phyloP scores from a whole-genome alignment of 495 filamentous ascomycete genomes.

The Penicillium ochrochloron region DNA sequence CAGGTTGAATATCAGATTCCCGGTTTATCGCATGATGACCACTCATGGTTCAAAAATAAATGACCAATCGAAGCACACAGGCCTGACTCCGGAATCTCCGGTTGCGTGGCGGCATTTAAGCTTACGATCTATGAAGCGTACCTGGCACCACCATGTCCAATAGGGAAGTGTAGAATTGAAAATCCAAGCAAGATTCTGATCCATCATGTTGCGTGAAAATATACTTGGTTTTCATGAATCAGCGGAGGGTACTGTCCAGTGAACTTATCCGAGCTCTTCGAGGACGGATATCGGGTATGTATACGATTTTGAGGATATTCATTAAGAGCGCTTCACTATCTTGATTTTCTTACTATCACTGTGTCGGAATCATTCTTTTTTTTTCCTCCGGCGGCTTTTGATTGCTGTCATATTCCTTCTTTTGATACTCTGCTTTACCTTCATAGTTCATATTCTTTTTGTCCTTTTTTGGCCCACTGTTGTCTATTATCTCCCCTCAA shows the following conservation, averaged over 20 bases:
- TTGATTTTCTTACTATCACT: not conserved
- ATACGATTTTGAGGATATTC: not conserved
- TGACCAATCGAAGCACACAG: not conserved
- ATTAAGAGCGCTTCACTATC: not conserved
- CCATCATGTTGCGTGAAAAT: not conserved
- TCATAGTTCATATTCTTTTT: not conserved
- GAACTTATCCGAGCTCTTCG: not conserved
- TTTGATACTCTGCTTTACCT: not conserved
- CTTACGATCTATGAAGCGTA: not conserved
- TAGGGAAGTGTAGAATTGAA: not conserved
- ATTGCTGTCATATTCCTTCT: not conserved
- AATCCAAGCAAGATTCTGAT: not conserved
- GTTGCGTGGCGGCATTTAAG: constrained; percentile 5
- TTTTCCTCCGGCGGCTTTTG: not conserved
- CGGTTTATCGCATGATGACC: not conserved
- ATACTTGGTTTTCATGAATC: not conserved
- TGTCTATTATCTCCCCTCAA: not conserved
- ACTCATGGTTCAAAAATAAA: not conserved
- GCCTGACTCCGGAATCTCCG: not conserved
- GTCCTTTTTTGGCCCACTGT: not conserved
- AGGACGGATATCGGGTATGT: not conserved
- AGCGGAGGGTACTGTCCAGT: not conserved
- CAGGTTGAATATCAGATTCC: not conserved
- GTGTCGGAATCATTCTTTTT: not conserved
- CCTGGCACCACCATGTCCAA: constrained; percentile 3